Conservation (phyloP, 1,284 basidiomycete genomes). For the Salmacisia buchloeana region DNA sequence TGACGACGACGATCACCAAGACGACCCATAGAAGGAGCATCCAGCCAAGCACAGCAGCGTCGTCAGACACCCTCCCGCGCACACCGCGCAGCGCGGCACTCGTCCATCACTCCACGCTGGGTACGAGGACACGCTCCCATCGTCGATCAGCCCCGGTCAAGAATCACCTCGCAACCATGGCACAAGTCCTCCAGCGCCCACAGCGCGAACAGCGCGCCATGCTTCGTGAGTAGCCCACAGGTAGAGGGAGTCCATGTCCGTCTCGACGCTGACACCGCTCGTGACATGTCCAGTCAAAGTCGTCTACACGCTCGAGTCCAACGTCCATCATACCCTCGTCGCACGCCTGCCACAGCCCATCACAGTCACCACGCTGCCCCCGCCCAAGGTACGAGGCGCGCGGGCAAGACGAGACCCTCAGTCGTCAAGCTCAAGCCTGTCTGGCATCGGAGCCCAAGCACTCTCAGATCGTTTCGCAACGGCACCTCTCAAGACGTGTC, state of each 20-base stretch:
- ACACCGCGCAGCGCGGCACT: too few species aligned
- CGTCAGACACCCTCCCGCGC: not conserved
- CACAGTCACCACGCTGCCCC: slow-evolving; percentile 30
- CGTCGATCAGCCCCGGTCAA: not conserved
- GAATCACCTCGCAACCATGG: not conserved
- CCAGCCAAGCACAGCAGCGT: not conserved
- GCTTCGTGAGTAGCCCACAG: not conserved
- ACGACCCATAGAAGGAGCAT: not conserved
- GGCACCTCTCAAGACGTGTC: slow-evolving; percentile 42
- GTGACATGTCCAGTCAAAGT: slow-evolving; percentile 41
- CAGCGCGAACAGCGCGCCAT: not conserved
- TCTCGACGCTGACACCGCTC: not conserved
- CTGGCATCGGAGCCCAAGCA: slow-evolving; percentile 11
- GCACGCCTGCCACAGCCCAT: slow-evolving; percentile 28
- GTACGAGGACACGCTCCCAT: not conserved
- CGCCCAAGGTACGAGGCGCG: slow-evolving; percentile 5
- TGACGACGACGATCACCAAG: not conserved
- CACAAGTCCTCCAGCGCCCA: not conserved
- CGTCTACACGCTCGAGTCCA: slow-evolving; percentile 44
- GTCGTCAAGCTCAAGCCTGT: slow-evolving; percentile 14
- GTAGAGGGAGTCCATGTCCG: not conserved
- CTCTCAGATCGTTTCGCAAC: slow-evolving; percentile 36
- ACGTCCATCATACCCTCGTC: slow-evolving; percentile 42
- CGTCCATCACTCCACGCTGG: not conserved
- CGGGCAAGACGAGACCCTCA: slow-evolving; percentile 26